phyloP scores from a whole-genome alignment of 2,329 filamentous ascomycete species.

The Neurospora sp. region DNA sequence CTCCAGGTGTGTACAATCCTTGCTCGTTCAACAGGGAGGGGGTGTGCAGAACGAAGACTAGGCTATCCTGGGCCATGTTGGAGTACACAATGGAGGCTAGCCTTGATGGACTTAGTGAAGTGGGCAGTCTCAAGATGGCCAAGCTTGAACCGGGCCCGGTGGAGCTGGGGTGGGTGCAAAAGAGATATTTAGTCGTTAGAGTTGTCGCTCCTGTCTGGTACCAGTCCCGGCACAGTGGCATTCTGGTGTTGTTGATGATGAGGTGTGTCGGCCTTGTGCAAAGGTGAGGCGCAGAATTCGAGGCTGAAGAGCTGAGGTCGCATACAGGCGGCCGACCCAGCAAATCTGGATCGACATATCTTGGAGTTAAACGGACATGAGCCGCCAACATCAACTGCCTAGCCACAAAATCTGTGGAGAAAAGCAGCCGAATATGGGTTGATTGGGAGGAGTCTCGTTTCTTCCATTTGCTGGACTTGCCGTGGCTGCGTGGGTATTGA shows the following conservation, averaged over 20 bases:
- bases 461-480: background rate
- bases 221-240: background rate
- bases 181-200: background rate
- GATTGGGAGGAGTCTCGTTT: background rate
- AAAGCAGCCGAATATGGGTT: background rate
- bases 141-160: background rate
- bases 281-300: background rate
- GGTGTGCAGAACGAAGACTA: background rate
- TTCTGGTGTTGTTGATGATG: background rate
- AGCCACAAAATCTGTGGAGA: background rate
- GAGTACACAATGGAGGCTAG: background rate
- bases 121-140: background rate
- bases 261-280: background rate
- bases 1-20: background rate
- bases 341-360: background rate
- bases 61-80: background rate
- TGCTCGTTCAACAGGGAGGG: background rate
- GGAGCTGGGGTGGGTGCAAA: background rate
- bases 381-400: background rate
- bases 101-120: background rate
- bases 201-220: background rate
- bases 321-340: background rate
- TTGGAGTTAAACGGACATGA: background rate
- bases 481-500: background rate
- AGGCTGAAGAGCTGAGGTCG: background rate